Percentiles rank a stretch among this genome's conserved stretches.
These are phyloP conservation scores for Cicer chorassanicum DNA, from an alignment of 306 rosid genomes.

Conservation along the genomic window DNA sequence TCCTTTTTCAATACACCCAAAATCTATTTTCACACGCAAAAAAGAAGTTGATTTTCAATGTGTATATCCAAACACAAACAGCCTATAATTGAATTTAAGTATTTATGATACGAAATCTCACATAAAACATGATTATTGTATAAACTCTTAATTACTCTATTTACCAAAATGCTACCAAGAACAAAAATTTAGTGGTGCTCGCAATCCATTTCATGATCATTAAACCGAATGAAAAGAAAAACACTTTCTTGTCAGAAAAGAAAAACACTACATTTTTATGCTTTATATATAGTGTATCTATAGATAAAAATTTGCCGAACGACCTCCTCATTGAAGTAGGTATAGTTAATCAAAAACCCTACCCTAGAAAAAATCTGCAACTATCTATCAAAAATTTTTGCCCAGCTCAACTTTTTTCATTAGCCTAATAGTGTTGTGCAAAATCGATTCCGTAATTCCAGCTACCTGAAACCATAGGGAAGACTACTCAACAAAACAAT, in stretches of 20 bases:
- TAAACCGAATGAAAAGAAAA: slow-evolving; percentile 36
- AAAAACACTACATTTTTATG: slow-evolving; percentile 41
- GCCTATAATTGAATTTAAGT: not conserved
- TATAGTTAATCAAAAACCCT: slow-evolving; percentile 48
- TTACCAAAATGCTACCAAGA: not conserved
- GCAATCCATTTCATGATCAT: slow-evolving; percentile 31
- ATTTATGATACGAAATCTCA: not conserved
- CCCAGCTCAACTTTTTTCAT: slow-evolving; percentile 92
- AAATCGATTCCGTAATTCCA: slow-evolving; percentile 90
- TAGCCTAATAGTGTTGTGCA: slow-evolving; percentile 77
- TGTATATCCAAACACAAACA: not conserved
- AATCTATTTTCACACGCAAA: not conserved
- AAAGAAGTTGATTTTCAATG: not conserved
- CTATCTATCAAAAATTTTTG: slow-evolving; percentile 77
- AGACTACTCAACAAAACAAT: slow-evolving; percentile 44
- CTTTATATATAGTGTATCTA: slow-evolving; percentile 27
- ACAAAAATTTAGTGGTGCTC: slow-evolving; percentile 11
- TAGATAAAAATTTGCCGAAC: slow-evolving; percentile 26
- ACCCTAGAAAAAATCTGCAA: slow-evolving; percentile 39
- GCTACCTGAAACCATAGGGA: slow-evolving; percentile 79
- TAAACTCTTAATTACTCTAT: not conserved
- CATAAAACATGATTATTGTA: not conserved
- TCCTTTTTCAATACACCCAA: not conserved
- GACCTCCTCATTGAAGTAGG: slow-evolving; percentile 36
- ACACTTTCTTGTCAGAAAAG: not conserved